Evolutionary conservation across 1,139 yeast species (phyloP).

Genomic region (Maudiozyma humilis): DNA sequence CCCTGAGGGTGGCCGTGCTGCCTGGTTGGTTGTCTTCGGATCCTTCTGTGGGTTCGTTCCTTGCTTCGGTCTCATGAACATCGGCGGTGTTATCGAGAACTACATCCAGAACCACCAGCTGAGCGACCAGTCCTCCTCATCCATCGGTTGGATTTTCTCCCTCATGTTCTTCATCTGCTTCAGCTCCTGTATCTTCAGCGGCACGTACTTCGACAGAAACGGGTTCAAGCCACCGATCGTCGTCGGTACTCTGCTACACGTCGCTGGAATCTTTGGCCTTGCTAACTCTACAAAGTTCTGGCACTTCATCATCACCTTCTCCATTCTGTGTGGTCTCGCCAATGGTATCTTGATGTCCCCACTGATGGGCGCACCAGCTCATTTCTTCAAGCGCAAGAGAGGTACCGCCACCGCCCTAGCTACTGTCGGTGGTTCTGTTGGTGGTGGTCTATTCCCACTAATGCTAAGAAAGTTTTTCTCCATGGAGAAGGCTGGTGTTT

Average conservation of each 20-base stretch:
- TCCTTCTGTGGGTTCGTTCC: constrained; percentile 50
- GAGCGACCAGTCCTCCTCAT: constrained; percentile 37
- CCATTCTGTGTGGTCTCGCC: constrained; percentile 51
- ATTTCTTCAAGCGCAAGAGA: constrained; percentile 51
- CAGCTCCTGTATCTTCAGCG: constrained; percentile 50
- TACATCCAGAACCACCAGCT: constrained; percentile 49
- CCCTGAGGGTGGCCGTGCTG: constrained; percentile 52
- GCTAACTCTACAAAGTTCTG: constrained; percentile 47
- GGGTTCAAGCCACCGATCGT: constrained; percentile 47
- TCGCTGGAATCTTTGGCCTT: constrained; percentile 47
- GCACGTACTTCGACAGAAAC: constrained; percentile 52
- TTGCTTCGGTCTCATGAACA: constrained; percentile 52
- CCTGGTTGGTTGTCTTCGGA: constrained; percentile 50
- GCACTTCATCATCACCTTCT: constrained; percentile 53
- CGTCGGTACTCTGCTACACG: constrained; percentile 40
- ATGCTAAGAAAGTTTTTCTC: constrained; percentile 46
- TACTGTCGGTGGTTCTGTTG: constrained; percentile 61
- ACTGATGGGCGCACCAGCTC: constrained; percentile 50
- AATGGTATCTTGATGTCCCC: constrained; percentile 53
- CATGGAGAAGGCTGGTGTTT: constrained; percentile 13
- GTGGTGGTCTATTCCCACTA: constrained; percentile 57
- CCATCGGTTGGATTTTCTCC: constrained; percentile 63
- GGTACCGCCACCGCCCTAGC: constrained; percentile 57
- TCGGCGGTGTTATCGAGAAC: constrained; percentile 57
- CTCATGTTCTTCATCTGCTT: constrained; percentile 48